Evolutionary conservation across 2,329 filamentous ascomycete genomes (phyloP).

Genomic region (Venturia carpophila): DNA sequence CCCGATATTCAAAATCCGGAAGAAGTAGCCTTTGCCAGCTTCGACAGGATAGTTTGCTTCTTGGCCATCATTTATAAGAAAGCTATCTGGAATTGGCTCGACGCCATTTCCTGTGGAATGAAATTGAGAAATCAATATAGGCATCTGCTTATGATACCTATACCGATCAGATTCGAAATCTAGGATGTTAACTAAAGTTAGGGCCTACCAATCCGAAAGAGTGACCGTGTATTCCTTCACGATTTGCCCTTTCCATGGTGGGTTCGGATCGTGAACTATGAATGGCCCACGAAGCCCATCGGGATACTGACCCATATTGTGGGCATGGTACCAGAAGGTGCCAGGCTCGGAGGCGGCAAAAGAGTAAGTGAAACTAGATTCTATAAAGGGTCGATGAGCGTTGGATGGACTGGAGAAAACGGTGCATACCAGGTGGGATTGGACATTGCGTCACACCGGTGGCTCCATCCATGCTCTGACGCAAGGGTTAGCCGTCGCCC

Average conservation of each 20-base stretch:
- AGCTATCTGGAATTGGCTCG: conserved; percentile 58
- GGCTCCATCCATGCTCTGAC: conserved; percentile 18
- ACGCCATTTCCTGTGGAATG: conserved; percentile 38
- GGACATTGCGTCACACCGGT: conserved; percentile 17
- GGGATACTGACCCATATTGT: conserved; percentile 54
- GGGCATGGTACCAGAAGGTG: conserved; percentile 61
- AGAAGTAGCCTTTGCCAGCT: conserved; percentile 52
- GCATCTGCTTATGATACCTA: conserved; percentile 46
- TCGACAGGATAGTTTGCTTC: conserved; percentile 38
- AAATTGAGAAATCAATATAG: conserved; percentile 40
- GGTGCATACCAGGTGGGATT: conserved; percentile 21
- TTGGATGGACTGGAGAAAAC: conserved; percentile 58
- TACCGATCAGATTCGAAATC: background rate
- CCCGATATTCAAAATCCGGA: conserved; percentile 57
- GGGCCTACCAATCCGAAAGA: conserved; percentile 61
- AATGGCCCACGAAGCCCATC: conserved; percentile 62
- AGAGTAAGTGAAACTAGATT: background rate
- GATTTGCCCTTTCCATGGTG: conserved; percentile 45
- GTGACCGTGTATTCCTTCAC: conserved; percentile 56
- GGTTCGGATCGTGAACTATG: conserved; percentile 54
- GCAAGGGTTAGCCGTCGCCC: background rate
- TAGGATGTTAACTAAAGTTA: background rate
- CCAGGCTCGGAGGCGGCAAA: conserved; percentile 42
- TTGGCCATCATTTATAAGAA: conserved; percentile 55
- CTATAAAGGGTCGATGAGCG: conserved; percentile 8